Conservation (phyloP, 2,329 filamentous ascomycete genomes). For the Aspergillus felis region DNA sequence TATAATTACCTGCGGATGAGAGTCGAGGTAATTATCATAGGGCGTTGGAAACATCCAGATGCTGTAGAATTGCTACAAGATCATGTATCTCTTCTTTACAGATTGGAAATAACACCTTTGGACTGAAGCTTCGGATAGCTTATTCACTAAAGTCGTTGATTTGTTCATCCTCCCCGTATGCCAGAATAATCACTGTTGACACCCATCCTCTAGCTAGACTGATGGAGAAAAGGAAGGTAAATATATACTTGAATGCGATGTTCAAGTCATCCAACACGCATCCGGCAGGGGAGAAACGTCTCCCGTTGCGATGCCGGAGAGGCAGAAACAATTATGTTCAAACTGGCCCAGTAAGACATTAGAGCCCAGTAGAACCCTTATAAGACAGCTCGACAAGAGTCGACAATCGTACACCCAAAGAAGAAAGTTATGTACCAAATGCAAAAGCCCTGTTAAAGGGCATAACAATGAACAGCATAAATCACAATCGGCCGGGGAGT, state of each 20-base stretch:
- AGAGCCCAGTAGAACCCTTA: background rate
- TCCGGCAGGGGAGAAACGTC: background rate
- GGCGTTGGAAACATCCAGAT: no score
- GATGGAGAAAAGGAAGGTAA: background rate
- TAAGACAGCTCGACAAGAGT: background rate
- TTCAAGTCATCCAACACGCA: background rate
- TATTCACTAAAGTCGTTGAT: background rate
- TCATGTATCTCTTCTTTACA: no score
- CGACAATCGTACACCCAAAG: background rate
- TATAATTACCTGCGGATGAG: background rate
- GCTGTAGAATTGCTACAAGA: no score
- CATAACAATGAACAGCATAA: background rate
- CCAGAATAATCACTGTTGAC: background rate
- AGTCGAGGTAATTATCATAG: no score
- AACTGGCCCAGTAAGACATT: background rate
- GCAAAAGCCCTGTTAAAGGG: background rate
- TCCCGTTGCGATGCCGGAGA: background rate
- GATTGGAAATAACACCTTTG: no score
- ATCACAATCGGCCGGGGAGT: background rate
- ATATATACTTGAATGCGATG: background rate
- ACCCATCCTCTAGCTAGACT: background rate
- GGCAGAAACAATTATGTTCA: background rate
- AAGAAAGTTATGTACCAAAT: background rate
- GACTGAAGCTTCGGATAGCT: background rate
- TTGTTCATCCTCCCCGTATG: background rate